Evolutionary conservation across 257 asterid species (phyloP), one percentile per base, ranked within the genome.

Genomic region (Plantago major): DNA sequence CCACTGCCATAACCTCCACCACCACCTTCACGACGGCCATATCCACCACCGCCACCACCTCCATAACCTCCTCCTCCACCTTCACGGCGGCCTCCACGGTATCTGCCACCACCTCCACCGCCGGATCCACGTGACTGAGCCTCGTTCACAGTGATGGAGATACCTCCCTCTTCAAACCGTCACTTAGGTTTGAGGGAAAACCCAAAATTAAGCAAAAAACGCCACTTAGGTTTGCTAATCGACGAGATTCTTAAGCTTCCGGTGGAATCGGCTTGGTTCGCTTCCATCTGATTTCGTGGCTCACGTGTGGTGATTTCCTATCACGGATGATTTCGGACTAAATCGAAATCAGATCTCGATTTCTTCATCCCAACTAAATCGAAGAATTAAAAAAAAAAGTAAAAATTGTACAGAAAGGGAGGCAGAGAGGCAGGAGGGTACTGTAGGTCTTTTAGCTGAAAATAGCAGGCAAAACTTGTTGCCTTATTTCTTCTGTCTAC

Each of bases 81-180:
- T 0, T 79, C 79, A 12, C 73, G 67, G 10, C 79, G 60, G 7
- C 77, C 51, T 16, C 68, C 52, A 0, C 82, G 79, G 7, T 50
- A 45, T 1, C 77, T 63, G 13, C 80, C 73, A 6, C 58, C 55
- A 0, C 77, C 74, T 9, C 84, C 68, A 6, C 84, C 95, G 0
- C 94, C 86, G 54, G 86, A 61, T 0, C 95, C 88, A 6, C 96
- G 95, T 5, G 95, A 79, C 38, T 91, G 96, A 40, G 96, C 98
- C 73, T 88, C 95, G 53, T 91, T 88, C 17, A 91, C 98, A 7
- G 99, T 92, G 53, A 92, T 92, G 64, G n/a, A n/a, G n/a, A n/a
- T n/a, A n/a, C n/a, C n/a, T n/a, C n/a, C n/a, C n/a, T n/a, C n/a
- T n/a, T n/a, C n/a, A n/a, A n/a, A n/a, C n/a, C n/a, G n/a, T n/a